phyloP scores from a whole-genome alignment of 257 asterid species.

The Solanum lycopersicoides region DNA sequence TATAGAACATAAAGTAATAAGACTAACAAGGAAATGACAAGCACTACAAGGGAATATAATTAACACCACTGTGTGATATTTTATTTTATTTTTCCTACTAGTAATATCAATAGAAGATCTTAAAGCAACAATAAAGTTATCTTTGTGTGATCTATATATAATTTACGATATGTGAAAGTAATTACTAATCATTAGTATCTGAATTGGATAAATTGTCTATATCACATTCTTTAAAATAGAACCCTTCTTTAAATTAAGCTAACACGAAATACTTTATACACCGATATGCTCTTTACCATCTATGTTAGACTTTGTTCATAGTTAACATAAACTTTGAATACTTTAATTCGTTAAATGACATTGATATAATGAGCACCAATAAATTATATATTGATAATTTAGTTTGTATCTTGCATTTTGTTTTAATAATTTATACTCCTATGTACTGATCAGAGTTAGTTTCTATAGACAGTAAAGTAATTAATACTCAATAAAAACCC shows the following conservation, averaged over 20 bases:
- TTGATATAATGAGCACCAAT: neutral
- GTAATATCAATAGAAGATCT: too few species aligned
- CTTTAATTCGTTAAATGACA: neutral
- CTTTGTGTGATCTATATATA: neutral
- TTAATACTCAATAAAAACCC: neutral
- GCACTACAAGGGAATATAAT: neutral
- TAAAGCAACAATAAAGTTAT: neutral
- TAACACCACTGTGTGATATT: neutral
- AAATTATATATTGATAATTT: neutral
- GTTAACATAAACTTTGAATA: neutral
- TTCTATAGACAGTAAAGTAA: neutral
- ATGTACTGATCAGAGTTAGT: neutral
- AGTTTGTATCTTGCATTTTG: neutral
- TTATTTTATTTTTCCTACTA: neutral
- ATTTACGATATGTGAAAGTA: accelerated
- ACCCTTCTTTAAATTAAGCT: accelerated
- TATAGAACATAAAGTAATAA: neutral
- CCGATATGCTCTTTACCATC: neutral
- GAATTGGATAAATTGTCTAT: accelerated
- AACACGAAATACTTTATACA: neutral
- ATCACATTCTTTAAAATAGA: neutral
- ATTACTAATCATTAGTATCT: neutral
- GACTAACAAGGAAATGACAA: neutral
- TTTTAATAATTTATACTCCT: neutral
- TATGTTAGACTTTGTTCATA: neutral